These are phyloP conservation scores for Dothistroma septosporum DNA, from an alignment of 2,329 filamentous ascomycete species.

Conservation along the genomic window DNA sequence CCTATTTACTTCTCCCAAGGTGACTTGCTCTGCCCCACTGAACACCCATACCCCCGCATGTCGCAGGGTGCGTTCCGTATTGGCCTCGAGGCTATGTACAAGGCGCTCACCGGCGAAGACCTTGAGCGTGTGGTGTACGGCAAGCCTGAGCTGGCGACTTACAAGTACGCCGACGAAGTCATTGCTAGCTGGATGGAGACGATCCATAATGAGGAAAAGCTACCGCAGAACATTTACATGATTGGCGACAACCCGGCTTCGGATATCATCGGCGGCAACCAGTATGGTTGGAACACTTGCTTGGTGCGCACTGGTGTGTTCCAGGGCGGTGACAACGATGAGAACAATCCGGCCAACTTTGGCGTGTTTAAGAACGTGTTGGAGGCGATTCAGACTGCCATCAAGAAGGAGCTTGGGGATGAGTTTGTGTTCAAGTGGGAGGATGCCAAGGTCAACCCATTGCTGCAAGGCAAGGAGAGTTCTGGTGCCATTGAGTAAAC, in stretches of 20 bases:
- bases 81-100: constrained; percentile 69
- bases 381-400: constrained; percentile 64
- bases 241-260: constrained; percentile 70
- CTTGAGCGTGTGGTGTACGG: constrained; percentile 73
- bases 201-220: constrained; percentile 66
- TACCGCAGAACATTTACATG: constrained; percentile 71
- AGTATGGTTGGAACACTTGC: constrained; percentile 79
- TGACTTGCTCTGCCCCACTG: constrained; percentile 56
- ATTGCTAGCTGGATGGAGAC: constrained; percentile 70
- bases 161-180: constrained; percentile 73
- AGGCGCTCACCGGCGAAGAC: constrained; percentile 63
- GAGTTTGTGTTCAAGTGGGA: constrained; percentile 69
- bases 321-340: constrained; percentile 71
- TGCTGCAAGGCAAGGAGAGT: constrained; percentile 38
- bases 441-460: constrained; percentile 66
- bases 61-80: constrained; percentile 73
- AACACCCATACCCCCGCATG: constrained; percentile 59
- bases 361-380: constrained; percentile 71
- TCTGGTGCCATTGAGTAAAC: constrained; percentile 26
- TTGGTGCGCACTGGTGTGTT: constrained; percentile 74
- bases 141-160: constrained; percentile 70
- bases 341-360: constrained; percentile 72
- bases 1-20: constrained; percentile 71
- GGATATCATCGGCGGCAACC: constrained; percentile 72
- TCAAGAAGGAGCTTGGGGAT: constrained; percentile 65